Base-by-base conservation (phyloP, 106 monocot genomes). In the Dendrobium nobile region DNA sequence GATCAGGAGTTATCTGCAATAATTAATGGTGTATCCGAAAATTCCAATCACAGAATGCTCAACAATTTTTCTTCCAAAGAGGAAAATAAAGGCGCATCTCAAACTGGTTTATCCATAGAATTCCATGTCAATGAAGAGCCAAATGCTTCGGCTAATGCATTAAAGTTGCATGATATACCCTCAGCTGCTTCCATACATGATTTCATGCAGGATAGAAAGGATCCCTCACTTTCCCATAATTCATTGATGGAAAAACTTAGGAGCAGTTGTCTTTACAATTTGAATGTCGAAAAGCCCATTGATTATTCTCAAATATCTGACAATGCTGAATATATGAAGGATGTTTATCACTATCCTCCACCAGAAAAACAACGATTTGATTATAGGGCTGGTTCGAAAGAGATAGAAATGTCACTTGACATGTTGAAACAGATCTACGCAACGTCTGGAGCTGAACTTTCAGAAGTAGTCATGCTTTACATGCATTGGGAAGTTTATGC, bases 401-500 rank as follows among this genome's bases (percentile, higher is more conserved):
- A 91, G 42, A 81, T 58, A 40, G 80, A 54, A 90, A 48, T 58
- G 26, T 81, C 87, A 64, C 22, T 58, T 43, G 13, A 51, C 72
- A 33, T 41, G 45, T 73, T 74, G 13, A 56, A 83, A 73, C 73
- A 82, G 40, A 61, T 84, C 77, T 8, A 74, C 43, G 22, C 77
- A 67, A 44, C 55, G n/a, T 59, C 61, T 67, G 90, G 91, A 79
- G 77, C 77, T 54, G 93, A 93, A 78, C 41, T 91, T 82, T 82
- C 81, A 82, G 88, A 92, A 58, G 72, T 91, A 77, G 77, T 81
- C 82, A 55, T 80, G 41, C 51, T 80, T 75, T 89, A 81, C 67
- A 58, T 92, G 28, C 65, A 88, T 76, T 77, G 80, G 81, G 84
- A 93, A 75, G 65, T 95, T 80, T 91, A 87, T 79, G 85, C 82